These are phyloP conservation scores for Sanghuangporus sanghuang DNA, from an alignment of 1,284 basidiomycete genomes.

Conservation along the genomic window DNA sequence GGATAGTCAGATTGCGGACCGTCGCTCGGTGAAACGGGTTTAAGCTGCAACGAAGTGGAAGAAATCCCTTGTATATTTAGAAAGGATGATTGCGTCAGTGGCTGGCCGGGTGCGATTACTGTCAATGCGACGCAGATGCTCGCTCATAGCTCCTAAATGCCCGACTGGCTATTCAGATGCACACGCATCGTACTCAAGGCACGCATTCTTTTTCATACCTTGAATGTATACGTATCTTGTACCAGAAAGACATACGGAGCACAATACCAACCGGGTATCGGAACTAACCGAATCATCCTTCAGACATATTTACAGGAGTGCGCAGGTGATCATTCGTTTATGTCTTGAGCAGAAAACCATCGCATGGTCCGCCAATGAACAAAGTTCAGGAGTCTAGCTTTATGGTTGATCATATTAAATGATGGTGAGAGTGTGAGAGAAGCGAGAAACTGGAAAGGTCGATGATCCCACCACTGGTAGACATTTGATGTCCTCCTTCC, in stretches of 20 bases:
- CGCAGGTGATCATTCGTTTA: background rate
- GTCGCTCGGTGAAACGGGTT: background rate
- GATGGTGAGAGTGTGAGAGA: background rate
- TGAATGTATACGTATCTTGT: background rate
- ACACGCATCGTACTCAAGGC: background rate
- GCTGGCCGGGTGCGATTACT: background rate
- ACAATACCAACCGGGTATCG: background rate
- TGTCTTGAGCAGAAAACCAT: background rate
- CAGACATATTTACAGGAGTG: background rate
- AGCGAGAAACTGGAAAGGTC: background rate
- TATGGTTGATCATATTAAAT: background rate
- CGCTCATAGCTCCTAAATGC: background rate
- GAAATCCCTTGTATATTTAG: background rate
- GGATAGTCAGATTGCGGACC: background rate
- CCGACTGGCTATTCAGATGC: background rate
- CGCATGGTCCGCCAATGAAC: background rate
- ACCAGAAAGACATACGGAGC: background rate
- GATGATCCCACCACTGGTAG: background rate
- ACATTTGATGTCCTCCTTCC: background rate
- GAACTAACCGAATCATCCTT: background rate
- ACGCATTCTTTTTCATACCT: background rate
- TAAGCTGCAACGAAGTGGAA: background rate
- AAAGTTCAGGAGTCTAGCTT: conserved; percentile 3
- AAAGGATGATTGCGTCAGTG: background rate
- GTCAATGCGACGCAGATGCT: background rate